Conservation (phyloP, 805 yeast species). For the Metschnikowia continentalis region DNA sequence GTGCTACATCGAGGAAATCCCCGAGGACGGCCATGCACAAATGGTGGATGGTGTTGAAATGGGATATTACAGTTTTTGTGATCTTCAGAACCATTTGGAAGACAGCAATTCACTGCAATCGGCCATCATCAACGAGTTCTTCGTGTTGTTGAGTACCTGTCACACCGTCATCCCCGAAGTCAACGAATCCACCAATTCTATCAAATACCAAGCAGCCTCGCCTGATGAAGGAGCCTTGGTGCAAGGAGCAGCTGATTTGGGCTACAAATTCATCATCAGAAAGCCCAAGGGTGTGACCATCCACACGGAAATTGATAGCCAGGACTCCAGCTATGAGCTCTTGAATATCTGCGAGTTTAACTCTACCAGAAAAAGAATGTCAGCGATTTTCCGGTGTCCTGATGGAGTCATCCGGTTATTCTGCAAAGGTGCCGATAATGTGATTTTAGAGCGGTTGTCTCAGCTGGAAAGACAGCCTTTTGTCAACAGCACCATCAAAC, state of each 20-base stretch:
- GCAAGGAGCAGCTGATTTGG: conserved; percentile 89
- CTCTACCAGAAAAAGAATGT: conserved; percentile 96
- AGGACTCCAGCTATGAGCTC: conserved; percentile 62
- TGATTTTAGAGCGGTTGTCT: conserved; percentile 78
- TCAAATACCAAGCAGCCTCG: conserved; percentile 96
- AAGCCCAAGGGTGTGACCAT: conserved; percentile 79
- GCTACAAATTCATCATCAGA: conserved; percentile 80
- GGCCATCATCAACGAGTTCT: conserved; percentile 63
- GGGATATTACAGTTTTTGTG: conserved; percentile 72
- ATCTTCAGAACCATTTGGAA: conserved; percentile 48
- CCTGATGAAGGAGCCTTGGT: conserved; percentile 99
- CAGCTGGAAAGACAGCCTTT: conserved; percentile 63
- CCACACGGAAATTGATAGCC: conserved; percentile 45
- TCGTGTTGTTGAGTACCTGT: conserved; percentile 83
- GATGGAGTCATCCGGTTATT: conserved; percentile 86
- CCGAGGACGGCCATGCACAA: conserved; percentile 80
- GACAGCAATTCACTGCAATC: conserved; percentile 43
- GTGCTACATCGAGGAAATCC: conserved; percentile 82
- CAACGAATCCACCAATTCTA: conserved; percentile 49
- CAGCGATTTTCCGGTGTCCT: conserved; percentile 89
- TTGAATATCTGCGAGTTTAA: conserved; percentile 93
- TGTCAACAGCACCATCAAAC: conserved; percentile 76
- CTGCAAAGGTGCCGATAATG: conserved; percentile 98
- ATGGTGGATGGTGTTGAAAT: conserved; percentile 72
- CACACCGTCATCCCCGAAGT: conserved; percentile 97